Conservation (phyloP, 2,329 filamentous ascomycete species). For the Penicillium glabrum region DNA sequence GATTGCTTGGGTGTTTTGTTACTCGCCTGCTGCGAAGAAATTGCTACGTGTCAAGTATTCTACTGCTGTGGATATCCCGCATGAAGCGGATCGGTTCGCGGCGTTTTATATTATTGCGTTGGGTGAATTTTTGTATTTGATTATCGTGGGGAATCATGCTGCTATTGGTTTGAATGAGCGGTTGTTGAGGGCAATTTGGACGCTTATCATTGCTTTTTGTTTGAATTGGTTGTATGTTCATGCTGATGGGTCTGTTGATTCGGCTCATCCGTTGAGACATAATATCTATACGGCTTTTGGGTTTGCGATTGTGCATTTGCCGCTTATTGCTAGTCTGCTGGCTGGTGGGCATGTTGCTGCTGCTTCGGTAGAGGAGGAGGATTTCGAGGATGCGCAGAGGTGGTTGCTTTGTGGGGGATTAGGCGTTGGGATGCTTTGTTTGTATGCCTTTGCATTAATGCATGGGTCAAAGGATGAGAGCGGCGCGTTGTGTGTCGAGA, state of each 20-base stretch:
- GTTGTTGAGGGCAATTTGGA: constrained; percentile 50
- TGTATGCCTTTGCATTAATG: constrained; percentile 39
- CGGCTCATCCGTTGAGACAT: constrained; percentile 48
- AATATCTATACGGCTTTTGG: constrained; percentile 47
- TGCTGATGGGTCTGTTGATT: constrained; percentile 47
- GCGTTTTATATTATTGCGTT: constrained; percentile 56
- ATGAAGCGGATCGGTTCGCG: constrained; percentile 52
- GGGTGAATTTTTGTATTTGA: constrained; percentile 51
- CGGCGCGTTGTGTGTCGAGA: constrained; percentile 32
- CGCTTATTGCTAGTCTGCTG: constrained; percentile 47
- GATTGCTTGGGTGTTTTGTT: constrained; percentile 45
- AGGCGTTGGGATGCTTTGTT: constrained; percentile 47
- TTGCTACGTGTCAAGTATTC: constrained; percentile 46
- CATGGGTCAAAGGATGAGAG: constrained; percentile 42
- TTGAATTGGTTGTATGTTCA: constrained; percentile 54
- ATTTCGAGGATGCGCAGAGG: constrained; percentile 46
- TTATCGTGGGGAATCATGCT: constrained; percentile 50
- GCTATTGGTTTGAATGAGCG: constrained; percentile 47
- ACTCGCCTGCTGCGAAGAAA: constrained; percentile 47
- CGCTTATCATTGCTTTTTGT: constrained; percentile 51
- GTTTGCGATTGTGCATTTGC: constrained; percentile 49
- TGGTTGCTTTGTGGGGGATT: constrained; percentile 52
- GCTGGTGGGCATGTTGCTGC: constrained; percentile 51
- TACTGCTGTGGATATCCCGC: constrained; percentile 51
- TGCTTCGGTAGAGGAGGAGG: constrained; percentile 38